Percentiles rank a stretch among this genome's conserved stretches.
Conservation (phyloP, 257 asterid species). For the Catharanthus roseus region DNA sequence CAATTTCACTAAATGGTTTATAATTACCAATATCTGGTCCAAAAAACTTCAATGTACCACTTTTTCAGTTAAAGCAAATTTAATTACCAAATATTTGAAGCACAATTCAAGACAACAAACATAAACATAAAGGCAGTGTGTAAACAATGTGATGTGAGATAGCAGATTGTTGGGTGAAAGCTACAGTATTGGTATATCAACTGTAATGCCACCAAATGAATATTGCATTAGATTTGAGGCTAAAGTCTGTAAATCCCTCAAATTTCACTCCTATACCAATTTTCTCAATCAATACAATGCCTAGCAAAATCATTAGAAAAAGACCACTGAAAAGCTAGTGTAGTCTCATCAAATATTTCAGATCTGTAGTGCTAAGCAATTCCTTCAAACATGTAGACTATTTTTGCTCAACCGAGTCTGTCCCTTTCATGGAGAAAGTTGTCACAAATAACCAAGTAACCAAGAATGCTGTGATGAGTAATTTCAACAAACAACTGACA, state of each 20-base stretch:
- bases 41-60: neutral
- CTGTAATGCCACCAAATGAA: neutral
- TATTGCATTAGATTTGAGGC: neutral
- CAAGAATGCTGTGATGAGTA: neutral
- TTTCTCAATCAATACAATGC: neutral
- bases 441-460: neutral
- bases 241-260: neutral
- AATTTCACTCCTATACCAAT: neutral
- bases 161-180: neutral
- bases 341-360: neutral
- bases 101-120: neutral
- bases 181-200: neutral
- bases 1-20: neutral
- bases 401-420: neutral
- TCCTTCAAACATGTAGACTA: neutral
- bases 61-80: neutral
- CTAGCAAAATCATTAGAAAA: neutral
- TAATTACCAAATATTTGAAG: neutral
- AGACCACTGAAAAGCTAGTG: neutral
- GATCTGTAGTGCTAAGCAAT: neutral
- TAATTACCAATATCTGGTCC: neutral
- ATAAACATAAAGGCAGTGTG: neutral
- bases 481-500: neutral
- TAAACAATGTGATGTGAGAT: neutral
- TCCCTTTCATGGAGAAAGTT: neutral